These are phyloP conservation scores for Davidsoniella australis DNA, from an alignment of 2,329 filamentous ascomycete genomes.

Conservation along the genomic window DNA sequence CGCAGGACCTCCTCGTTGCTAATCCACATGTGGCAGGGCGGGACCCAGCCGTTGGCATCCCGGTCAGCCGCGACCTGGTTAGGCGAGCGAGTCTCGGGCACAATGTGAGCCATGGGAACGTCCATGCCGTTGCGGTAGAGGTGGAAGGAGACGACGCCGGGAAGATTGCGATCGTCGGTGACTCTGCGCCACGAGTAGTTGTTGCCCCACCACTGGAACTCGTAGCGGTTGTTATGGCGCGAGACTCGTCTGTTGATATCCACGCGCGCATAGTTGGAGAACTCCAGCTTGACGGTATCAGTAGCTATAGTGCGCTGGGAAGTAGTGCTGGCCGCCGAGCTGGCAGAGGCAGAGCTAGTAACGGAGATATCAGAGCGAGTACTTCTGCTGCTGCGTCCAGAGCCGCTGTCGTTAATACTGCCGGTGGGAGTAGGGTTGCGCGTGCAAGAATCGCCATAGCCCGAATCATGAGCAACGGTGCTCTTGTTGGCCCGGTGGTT, in stretches of 20 bases:
- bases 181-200: slow-evolving; percentile 71
- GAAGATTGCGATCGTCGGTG: slow-evolving; percentile 49
- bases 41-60: slow-evolving; percentile 71
- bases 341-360: slow-evolving; percentile 6
- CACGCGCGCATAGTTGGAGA: slow-evolving; percentile 91
- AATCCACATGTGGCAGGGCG: slow-evolving; percentile 82
- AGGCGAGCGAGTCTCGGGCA: slow-evolving; percentile 59
- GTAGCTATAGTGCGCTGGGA: slow-evolving; percentile 34
- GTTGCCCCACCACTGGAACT: slow-evolving; percentile 87
- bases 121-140: slow-evolving; percentile 50
- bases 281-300: slow-evolving; percentile 77
- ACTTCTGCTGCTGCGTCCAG: slow-evolving; percentile 2
- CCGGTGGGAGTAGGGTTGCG: not conserved
- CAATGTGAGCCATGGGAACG: slow-evolving; percentile 62
- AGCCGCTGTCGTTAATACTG: not conserved
- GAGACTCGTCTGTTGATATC: slow-evolving; percentile 53
- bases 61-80: slow-evolving; percentile 56
- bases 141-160: slow-evolving; percentile 56
- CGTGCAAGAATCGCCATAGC: not conserved
- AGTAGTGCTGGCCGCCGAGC: slow-evolving; percentile 14
- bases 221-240: slow-evolving; percentile 57
- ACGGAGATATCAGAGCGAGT: slow-evolving; percentile 8
- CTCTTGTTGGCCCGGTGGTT: slow-evolving; percentile 6
- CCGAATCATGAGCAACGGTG: slow-evolving; percentile 1
- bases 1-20: slow-evolving; percentile 54